A percentile compares a stretch with the other conserved stretches of the same genome.
Evolutionary conservation across 2,329 filamentous ascomycete genomes (phyloP).

Genomic region (Epichloe gansuensis): DNA sequence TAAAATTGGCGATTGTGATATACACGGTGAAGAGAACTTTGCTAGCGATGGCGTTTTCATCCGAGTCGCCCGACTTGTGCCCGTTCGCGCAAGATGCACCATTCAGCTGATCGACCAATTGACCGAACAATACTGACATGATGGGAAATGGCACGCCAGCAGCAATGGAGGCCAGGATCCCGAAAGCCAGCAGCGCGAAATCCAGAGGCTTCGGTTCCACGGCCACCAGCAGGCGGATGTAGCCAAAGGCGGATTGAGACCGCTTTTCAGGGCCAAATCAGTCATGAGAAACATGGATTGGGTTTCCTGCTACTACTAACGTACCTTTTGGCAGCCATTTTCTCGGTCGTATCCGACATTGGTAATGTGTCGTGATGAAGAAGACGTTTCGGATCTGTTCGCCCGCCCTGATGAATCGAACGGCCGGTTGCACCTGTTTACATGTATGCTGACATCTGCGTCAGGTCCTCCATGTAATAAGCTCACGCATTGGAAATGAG

Average conservation of each 20-base stretch:
- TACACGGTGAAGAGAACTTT: constrained; percentile 47
- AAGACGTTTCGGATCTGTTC: not conserved
- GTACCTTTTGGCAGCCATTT: not conserved
- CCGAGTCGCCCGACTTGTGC: constrained; percentile 10
- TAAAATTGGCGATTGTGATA: constrained; percentile 45
- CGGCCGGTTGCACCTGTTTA: not conserved
- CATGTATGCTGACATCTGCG: not conserved
- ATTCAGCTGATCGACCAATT: constrained; percentile 42
- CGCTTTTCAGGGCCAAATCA: not conserved
- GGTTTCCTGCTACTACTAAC: not conserved
- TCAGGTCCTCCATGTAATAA: not conserved
- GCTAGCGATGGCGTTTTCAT: constrained; percentile 25
- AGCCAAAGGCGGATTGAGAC: not conserved
- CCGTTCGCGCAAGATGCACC: constrained; percentile 19
- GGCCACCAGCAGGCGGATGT: not conserved
- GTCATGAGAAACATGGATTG: not conserved
- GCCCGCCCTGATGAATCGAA: not conserved
- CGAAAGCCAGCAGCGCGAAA: not conserved
- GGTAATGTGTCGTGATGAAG: not conserved
- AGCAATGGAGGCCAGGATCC: not conserved
- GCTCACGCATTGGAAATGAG: not conserved
- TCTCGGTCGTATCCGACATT: not conserved
- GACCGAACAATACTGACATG: constrained; percentile 42
- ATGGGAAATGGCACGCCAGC: constrained; percentile 40
- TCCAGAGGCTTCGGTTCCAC: not conserved